Conservation (phyloP, 352 stramenopile species). For the Nothophytophthora sp. region DNA sequence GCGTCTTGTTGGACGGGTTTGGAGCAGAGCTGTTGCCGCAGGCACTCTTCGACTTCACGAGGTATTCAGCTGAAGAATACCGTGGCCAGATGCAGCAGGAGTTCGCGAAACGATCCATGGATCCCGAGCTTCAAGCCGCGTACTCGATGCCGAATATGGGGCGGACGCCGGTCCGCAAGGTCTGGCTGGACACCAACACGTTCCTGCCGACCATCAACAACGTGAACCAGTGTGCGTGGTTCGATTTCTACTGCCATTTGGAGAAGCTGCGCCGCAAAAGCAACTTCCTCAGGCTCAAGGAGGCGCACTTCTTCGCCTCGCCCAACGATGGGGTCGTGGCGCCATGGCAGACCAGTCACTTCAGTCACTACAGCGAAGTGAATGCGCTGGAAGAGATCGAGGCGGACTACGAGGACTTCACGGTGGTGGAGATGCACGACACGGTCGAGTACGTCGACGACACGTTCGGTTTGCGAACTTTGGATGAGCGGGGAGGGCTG, state of each 20-base stretch:
- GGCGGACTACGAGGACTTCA: slow-evolving; percentile 11
- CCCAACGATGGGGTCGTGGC: slow-evolving; percentile 20
- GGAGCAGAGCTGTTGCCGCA: neutral
- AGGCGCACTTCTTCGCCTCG: slow-evolving; percentile 38
- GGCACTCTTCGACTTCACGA: slow-evolving; percentile 18
- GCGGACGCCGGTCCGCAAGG: too few species aligned
- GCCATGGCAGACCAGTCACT: slow-evolving; percentile 27
- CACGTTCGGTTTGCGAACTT: slow-evolving; percentile 22
- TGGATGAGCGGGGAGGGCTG: slow-evolving; percentile 17
- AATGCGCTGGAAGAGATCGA: slow-evolving; percentile 5
- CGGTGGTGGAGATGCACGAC: slow-evolving; percentile 17
- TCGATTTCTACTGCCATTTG: neutral
- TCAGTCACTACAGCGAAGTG: slow-evolving; percentile 28
- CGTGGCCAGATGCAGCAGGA: slow-evolving; percentile 22
- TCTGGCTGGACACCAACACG: too few species aligned
- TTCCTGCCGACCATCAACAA: slow-evolving; percentile 15
- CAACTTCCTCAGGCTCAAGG: slow-evolving; percentile 19
- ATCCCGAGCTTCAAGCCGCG: neutral
- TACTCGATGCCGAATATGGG: neutral
- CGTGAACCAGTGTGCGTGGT: neutral
- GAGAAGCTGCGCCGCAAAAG: slow-evolving; percentile 2
- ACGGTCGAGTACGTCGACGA: too few species aligned
- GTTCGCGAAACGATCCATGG: slow-evolving; percentile 5
- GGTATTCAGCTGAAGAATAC: slow-evolving; percentile 13
- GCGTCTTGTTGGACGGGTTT: slow-evolving; percentile 9